A percentile compares a stretch with the other conserved stretches of the same genome.
Conservation (phyloP, 352 stramenopile species). For the Elongisporangium senticosum region DNA sequence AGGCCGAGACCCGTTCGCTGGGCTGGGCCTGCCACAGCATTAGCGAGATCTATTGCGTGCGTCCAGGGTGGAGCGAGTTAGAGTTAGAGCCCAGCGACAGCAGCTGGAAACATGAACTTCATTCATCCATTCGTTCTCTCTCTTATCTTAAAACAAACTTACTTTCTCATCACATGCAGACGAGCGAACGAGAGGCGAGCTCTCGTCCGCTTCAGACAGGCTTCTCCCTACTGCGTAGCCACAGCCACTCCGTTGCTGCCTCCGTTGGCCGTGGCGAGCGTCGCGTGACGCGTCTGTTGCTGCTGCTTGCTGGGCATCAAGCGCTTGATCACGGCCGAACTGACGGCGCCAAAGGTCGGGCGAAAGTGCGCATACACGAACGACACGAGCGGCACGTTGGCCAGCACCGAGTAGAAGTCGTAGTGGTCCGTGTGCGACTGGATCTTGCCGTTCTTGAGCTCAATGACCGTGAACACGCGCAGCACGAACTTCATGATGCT, state of each 20-base stretch:
- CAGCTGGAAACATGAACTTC: conserved; percentile 3
- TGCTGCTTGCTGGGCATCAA: conserved; percentile 29
- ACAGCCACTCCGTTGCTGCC: conserved; percentile 10
- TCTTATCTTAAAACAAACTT: conserved; percentile 1
- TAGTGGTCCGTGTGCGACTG: conserved; percentile 81
- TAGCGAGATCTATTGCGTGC: background rate
- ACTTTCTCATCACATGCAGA: background rate
- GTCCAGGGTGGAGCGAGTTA: background rate
- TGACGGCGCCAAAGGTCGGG: conserved; percentile 60
- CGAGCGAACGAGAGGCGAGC: background rate
- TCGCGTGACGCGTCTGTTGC: conserved; percentile 8
- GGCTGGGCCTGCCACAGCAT: conserved; percentile 49
- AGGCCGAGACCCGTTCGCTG: conserved; percentile 66
- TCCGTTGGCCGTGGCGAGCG: conserved; percentile 13
- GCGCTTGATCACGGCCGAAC: conserved; percentile 66
- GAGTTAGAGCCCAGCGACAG: background rate
- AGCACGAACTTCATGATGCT: conserved; percentile 68
- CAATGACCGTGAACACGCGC: conserved; percentile 76
- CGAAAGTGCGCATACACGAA: conserved; percentile 82
- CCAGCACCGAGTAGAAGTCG: conserved; percentile 77
- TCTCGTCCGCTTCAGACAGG: background rate
- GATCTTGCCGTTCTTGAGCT: conserved; percentile 79
- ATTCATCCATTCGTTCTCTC: conserved; percentile 5
- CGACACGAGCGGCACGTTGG: conserved; percentile 68
- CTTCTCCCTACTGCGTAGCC: conserved; percentile 20